phyloP scores from a whole-genome alignment of 805 yeast genomes.

The Wickerhamomyces strasburgensis region DNA sequence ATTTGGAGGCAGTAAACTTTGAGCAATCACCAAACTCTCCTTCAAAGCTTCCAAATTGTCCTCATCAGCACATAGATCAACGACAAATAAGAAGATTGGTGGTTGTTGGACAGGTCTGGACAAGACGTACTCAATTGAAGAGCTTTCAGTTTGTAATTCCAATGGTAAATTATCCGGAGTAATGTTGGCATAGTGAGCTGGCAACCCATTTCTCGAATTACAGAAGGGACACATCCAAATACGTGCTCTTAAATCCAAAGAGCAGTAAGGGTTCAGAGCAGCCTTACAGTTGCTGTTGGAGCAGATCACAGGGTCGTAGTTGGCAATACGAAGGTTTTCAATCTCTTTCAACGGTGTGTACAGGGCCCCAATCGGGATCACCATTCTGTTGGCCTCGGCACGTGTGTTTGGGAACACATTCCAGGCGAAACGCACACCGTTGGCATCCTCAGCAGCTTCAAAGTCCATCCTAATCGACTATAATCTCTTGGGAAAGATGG shows the following conservation, averaged over 20 bases:
- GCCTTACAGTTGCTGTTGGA: constrained; percentile 74
- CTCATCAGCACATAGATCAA: constrained; percentile 85
- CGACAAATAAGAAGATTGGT: constrained; percentile 79
- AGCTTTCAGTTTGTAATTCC: constrained; percentile 62
- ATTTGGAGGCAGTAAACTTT: constrained; percentile 82
- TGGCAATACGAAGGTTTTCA: constrained; percentile 70
- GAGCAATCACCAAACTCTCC: constrained; percentile 69
- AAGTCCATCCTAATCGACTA: constrained; percentile 17
- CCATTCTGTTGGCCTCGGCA: constrained; percentile 83
- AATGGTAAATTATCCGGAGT: constrained; percentile 74
- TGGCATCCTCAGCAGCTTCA: constrained; percentile 63
- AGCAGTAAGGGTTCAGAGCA: constrained; percentile 82
- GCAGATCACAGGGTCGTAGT: constrained; percentile 83
- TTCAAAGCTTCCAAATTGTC: constrained; percentile 82
- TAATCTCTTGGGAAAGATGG: no score
- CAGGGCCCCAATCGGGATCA: constrained; percentile 89
- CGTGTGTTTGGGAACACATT: constrained; percentile 85
- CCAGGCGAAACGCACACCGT: constrained; percentile 77
- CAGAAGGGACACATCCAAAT: constrained; percentile 88
- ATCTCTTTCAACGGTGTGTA: constrained; percentile 90
- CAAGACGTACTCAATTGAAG: constrained; percentile 83
- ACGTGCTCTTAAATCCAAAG: constrained; percentile 68
- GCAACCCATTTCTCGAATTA: constrained; percentile 70
- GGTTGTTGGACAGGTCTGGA: constrained; percentile 78
- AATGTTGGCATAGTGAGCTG: constrained; percentile 74